Percentiles rank a stretch among this genome's conserved stretches.
Evolutionary conservation across 148 eudicot genomes (phyloP).

Genomic region (Euryodendron excelsum): DNA sequence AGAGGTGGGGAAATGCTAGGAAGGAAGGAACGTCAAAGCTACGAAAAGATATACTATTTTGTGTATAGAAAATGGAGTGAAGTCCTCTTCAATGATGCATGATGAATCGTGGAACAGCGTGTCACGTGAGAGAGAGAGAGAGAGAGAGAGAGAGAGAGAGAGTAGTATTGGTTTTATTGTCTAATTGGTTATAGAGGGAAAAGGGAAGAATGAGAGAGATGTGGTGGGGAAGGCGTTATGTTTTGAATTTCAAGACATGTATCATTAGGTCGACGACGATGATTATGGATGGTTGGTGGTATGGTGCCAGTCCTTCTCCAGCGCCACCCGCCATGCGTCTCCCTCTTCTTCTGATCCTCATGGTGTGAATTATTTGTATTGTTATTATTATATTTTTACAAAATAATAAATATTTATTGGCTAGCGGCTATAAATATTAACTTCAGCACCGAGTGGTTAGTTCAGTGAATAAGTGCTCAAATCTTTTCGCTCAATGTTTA

Average conservation of each 20-base stretch:
- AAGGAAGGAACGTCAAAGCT: neutral
- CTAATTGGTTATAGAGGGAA: slow-evolving; percentile 1
- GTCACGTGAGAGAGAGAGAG: neutral
- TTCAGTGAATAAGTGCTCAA: too few species aligned
- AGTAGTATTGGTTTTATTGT: slow-evolving; percentile 2
- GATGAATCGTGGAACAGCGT: slow-evolving; percentile 5
- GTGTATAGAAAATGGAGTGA: neutral
- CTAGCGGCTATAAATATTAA: too few species aligned
- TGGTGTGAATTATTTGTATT: too few species aligned
- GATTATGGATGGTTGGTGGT: slow-evolving; percentile 13
- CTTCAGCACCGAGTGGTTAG: too few species aligned
- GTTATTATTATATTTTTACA: too few species aligned
- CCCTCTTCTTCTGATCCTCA: neutral
- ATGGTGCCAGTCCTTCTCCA: neutral
- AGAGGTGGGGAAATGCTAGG: neutral
- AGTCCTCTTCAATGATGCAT: neutral
- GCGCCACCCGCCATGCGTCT: neutral
- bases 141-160: slow-evolving; percentile 3
- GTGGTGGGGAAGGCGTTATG: slow-evolving; percentile 15
- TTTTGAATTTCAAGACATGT: slow-evolving; percentile 42
- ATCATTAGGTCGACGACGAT: slow-evolving; percentile 44
- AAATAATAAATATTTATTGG: too few species aligned
- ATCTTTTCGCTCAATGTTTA: too few species aligned
- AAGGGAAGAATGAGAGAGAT: neutral
- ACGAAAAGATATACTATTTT: neutral